Base-by-base conservation (phyloP, 768 basidiomycete species). In the Mrakia blollopis region DNA sequence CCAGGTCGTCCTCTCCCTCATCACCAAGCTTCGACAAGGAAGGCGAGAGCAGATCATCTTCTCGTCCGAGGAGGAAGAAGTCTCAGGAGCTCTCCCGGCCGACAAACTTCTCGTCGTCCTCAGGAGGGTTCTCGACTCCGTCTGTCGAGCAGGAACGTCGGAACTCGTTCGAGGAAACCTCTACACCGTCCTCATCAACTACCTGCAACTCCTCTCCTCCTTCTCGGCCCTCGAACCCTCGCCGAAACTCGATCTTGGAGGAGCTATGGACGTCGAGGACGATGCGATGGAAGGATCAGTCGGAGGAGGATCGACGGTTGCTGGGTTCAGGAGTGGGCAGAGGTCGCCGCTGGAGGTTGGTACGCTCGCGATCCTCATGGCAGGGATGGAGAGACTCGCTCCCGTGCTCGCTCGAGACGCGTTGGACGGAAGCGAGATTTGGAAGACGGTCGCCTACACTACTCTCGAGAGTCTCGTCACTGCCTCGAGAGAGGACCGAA, bases 401-500 rank as follows among this genome's bases (percentile, higher is more conserved):
- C 84, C 88, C 0, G 86, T 89, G 52, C 86, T 96, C 54, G 89
- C 92, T 30, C 87, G 93, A n/a, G 96, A 98, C 81, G 94, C 94
- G 1, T 91, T 93, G 73, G 94, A 97, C 79, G 95, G 94, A 10
- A 90, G 92, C 25, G 94, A 98, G 83, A 92, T 98, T 2, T 98
- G 96, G 96, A 93, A 93, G 84, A 95, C 94, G 3, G 89, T 98
- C 23, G 92, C 95, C 13, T 98, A 94, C 82, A 91, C 94, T 86
- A 86, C 94, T 3, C 86, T 98, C 61, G 93, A 95, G 80, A 89
- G 91, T 0, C 86, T 95, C 11, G 87, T 91, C 25, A 88, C 91
- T 62, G 85, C 95, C 0, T 91, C 89, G 54, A 70, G 37, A 28
- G 47, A 41, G 16, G 77, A 78, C 52, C 62, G 73, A 21, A 74